Conservation (phyloP, 805 yeast genomes). For the Zygosaccharomyces siamensis region DNA sequence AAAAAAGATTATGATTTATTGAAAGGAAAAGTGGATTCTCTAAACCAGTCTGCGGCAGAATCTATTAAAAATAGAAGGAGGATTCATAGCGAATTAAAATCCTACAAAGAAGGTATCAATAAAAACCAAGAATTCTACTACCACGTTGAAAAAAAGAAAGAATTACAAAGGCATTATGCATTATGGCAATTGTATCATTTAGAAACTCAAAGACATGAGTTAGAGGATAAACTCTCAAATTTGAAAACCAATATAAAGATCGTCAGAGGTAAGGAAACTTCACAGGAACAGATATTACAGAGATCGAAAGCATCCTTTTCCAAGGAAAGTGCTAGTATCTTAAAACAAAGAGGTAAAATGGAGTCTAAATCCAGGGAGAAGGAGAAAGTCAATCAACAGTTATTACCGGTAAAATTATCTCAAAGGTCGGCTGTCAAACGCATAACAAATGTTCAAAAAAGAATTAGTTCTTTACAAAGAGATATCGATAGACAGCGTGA, state of each 20-base stretch:
- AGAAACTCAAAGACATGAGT: slow-evolving; percentile 35
- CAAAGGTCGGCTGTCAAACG: slow-evolving; percentile 46
- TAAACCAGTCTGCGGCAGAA: slow-evolving; percentile 58
- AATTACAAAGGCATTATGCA: slow-evolving; percentile 45
- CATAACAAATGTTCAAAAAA: slow-evolving; percentile 42
- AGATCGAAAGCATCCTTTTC: slow-evolving; percentile 42
- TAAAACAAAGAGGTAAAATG: slow-evolving; percentile 39
- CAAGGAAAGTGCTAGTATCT: slow-evolving; percentile 41
- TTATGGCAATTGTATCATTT: slow-evolving; percentile 65
- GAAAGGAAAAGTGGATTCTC: slow-evolving; percentile 57
- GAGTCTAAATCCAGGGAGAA: slow-evolving; percentile 37
- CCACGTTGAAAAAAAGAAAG: slow-evolving; percentile 46
- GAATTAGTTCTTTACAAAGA: slow-evolving; percentile 44
- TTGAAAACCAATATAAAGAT: slow-evolving; percentile 30
- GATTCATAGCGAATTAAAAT: slow-evolving; percentile 67
- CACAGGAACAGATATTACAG: slow-evolving; percentile 38
- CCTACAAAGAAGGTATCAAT: slow-evolving; percentile 66
- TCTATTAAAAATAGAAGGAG: slow-evolving; percentile 66
- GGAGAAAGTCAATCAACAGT: slow-evolving; percentile 41
- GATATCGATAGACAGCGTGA: slow-evolving; percentile 52
- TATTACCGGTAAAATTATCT: slow-evolving; percentile 61
- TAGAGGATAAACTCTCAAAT: slow-evolving; percentile 24
- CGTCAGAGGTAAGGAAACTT: slow-evolving; percentile 34
- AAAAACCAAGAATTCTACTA: slow-evolving; percentile 66
- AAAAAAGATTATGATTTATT: slow-evolving; percentile 62